A percentile compares a stretch with the other conserved stretches of the same genome.
Conservation (phyloP, 2,329 filamentous ascomycete genomes). For the Xylaria sp. region DNA sequence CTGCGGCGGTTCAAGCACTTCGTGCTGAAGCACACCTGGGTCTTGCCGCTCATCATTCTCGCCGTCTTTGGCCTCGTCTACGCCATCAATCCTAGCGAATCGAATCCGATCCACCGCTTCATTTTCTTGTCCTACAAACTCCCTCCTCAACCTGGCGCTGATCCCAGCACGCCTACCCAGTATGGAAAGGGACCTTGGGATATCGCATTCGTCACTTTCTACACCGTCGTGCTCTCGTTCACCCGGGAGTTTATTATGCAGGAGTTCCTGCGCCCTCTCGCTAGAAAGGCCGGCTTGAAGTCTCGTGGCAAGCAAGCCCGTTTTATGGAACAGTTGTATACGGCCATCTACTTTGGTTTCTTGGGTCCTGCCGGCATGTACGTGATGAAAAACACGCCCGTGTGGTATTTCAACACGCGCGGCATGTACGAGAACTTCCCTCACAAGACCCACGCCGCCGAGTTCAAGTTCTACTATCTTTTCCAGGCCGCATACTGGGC, state of each 20-base stretch:
- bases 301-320: slow-evolving; percentile 74
- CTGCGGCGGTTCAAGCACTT: slow-evolving; percentile 49
- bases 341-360: slow-evolving; percentile 80
- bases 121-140: slow-evolving; percentile 88
- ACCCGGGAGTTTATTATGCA: slow-evolving; percentile 97
- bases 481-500: slow-evolving; percentile 94
- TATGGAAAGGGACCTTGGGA: slow-evolving; percentile 90
- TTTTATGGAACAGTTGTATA: slow-evolving; percentile 97
- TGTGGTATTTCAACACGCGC: slow-evolving; percentile 92
- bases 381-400: slow-evolving; percentile 83
- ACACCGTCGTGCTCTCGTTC: slow-evolving; percentile 83
- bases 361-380: slow-evolving; percentile 81
- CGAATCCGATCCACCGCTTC: slow-evolving; percentile 74
- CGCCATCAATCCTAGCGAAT: slow-evolving; percentile 66
- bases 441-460: slow-evolving; percentile 70
- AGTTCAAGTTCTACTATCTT: slow-evolving; percentile 94
- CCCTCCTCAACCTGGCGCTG: slow-evolving; percentile 41
- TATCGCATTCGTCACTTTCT: slow-evolving; percentile 81
- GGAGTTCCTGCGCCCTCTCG: slow-evolving; percentile 72
- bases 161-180: slow-evolving; percentile 48
- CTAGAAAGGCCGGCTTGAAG: slow-evolving; percentile 62
- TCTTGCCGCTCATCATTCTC: slow-evolving; percentile 63
- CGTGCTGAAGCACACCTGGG: slow-evolving; percentile 54
- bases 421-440: slow-evolving; percentile 90
- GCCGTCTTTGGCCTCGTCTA: slow-evolving; percentile 61